Evolutionary conservation across 2,329 filamentous ascomycete genomes (phyloP).

Genomic region (Didymella glomerata): DNA sequence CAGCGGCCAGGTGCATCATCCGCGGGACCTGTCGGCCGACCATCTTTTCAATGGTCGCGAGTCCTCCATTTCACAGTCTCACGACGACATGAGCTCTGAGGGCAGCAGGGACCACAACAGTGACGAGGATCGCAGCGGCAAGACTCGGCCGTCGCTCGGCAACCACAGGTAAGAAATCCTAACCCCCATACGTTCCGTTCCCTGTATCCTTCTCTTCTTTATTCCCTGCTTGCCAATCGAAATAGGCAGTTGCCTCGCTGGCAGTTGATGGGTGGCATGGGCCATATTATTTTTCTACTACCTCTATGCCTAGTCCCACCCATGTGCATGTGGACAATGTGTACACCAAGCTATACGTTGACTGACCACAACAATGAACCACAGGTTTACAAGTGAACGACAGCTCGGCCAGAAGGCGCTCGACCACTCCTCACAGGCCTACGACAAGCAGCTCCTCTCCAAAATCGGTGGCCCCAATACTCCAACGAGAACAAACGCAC

Average conservation of each 20-base stretch:
- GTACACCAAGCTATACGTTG: conserved; percentile 5
- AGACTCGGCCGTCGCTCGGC: conserved; percentile 48
- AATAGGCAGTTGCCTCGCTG: conserved; percentile 10
- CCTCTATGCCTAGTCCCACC: conserved; percentile 9
- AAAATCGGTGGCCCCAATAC: conserved; percentile 69
- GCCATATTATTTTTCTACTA: conserved; percentile 1
- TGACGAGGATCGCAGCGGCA: conserved; percentile 49
- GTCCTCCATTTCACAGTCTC: conserved; percentile 50
- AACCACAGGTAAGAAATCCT: conserved; percentile 54
- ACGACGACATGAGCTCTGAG: conserved; percentile 49
- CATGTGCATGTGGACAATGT: conserved; percentile 16
- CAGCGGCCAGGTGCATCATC: conserved; percentile 28
- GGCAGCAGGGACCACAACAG: conserved; percentile 44
- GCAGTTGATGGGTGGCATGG: conserved; percentile 11
- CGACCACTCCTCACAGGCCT: conserved; percentile 67
- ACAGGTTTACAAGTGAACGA: conserved; percentile 66
- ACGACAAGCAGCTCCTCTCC: conserved; percentile 69
- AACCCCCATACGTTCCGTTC: conserved; percentile 18
- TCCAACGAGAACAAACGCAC: conserved; percentile 55
- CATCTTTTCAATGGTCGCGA: conserved; percentile 49
- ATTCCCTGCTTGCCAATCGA: conserved; percentile 16
- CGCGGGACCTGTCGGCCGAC: conserved; percentile 41
- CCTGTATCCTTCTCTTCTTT: conserved; percentile 6
- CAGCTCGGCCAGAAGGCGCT: conserved; percentile 66
- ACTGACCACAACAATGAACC: conserved; percentile 29